Percentiles rank a stretch among this genome's conserved stretches.
phyloP scores from a whole-genome alignment of 345 rosid species.

The Excoecaria agallocha region DNA sequence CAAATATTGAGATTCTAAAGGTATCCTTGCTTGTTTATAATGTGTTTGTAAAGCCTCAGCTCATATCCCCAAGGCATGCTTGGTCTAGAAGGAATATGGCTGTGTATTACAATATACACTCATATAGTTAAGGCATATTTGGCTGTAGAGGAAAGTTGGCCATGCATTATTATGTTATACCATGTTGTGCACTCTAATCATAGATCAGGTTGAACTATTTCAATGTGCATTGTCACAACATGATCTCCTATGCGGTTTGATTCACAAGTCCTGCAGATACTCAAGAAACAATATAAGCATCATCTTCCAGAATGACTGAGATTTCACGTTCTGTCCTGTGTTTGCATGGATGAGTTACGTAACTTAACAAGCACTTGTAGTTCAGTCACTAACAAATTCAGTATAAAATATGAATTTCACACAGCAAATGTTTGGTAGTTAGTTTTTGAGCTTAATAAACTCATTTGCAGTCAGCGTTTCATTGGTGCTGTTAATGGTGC shows the following conservation, averaged over 20 bases:
- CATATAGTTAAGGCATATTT: too few species aligned
- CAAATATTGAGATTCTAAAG: constrained; percentile 98
- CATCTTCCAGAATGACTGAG: neutral
- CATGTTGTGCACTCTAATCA: constrained; percentile 1
- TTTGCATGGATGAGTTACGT: neutral
- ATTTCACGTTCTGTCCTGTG: neutral
- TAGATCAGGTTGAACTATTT: constrained; percentile 5
- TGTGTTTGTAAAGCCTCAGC: constrained; percentile 10
- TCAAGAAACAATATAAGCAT: neutral
- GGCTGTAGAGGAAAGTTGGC: neutral
- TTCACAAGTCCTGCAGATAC: neutral
- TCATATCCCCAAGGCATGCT: neutral
- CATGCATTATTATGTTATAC: too few species aligned
- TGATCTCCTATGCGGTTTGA: neutral
- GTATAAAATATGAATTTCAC: too few species aligned
- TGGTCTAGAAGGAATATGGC: too few species aligned
- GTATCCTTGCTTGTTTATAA: constrained; percentile 34
- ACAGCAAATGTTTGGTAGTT: too few species aligned
- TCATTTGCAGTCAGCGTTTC: too few species aligned
- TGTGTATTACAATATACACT: too few species aligned
- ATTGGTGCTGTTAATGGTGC: too few species aligned
- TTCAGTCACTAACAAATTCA: too few species aligned
- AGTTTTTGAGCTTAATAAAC: too few species aligned
- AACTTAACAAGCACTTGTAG: too few species aligned
- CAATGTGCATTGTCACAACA: constrained; percentile 5